Percentiles rank a stretch among this genome's conserved stretches.
These are phyloP conservation scores for Colletotrichum lentis DNA, from an alignment of 2,329 filamentous ascomycete species.

Conservation along the genomic window DNA sequence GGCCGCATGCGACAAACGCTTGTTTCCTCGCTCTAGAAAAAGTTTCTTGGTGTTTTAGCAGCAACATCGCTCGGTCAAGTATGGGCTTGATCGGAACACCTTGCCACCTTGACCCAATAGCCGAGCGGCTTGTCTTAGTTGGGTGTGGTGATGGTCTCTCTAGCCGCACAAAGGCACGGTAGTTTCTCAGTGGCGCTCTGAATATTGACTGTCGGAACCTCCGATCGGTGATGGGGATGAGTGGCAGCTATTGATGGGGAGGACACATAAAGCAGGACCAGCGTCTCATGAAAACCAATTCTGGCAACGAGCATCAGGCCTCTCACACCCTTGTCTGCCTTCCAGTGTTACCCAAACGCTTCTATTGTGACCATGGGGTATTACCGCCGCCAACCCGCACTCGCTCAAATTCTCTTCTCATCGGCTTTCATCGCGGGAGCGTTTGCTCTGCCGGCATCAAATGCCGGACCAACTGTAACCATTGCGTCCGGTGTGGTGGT, in stretches of 20 bases:
- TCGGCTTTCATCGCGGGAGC: slow-evolving; percentile 16
- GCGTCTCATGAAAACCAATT: not conserved
- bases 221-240: not conserved
- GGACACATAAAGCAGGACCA: not conserved
- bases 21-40: not conserved
- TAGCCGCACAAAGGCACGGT: slow-evolving; percentile 5
- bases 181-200: slow-evolving; percentile 5
- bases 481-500: slow-evolving; percentile 25
- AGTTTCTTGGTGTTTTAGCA: not conserved
- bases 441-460: slow-evolving; percentile 3
- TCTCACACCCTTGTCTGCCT: not conserved
- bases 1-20: not conserved
- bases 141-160: not conserved
- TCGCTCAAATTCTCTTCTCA: slow-evolving; percentile 2
- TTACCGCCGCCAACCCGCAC: not conserved
- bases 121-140: slow-evolving; percentile 9
- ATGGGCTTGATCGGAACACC: not conserved
- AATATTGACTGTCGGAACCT: not conserved
- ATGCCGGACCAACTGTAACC: slow-evolving; percentile 15
- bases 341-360: not conserved
- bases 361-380: slow-evolving; percentile 8
- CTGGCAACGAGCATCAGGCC: not conserved
- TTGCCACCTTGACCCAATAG: not conserved
- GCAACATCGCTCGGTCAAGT: not conserved
- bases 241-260: not conserved